A percentile compares a stretch with the other conserved stretches of the same genome.
Evolutionary conservation across 106 monocot genomes (phyloP).

Genomic region (Dendrobium catenatum): DNA sequence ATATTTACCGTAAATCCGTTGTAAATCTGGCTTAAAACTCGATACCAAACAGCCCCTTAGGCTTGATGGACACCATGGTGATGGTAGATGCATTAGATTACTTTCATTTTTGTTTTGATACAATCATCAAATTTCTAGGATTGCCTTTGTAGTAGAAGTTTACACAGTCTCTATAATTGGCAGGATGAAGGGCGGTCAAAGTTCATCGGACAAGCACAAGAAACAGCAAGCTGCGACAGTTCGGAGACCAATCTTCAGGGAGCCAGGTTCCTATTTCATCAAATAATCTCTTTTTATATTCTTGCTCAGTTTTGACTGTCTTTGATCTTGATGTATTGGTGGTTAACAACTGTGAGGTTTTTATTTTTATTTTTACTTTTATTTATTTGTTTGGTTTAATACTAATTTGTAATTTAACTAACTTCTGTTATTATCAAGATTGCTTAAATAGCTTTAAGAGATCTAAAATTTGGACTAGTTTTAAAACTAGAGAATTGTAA

Average conservation of each 20-base stretch:
- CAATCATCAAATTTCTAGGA: neutral
- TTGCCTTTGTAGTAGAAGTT: neutral
- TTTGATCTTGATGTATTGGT: neutral
- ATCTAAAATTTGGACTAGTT: neutral
- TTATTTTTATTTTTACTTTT: neutral
- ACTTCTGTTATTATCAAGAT: neutral
- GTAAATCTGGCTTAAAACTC: too few species aligned
- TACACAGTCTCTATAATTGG: neutral
- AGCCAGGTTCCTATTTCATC: conserved; percentile 2
- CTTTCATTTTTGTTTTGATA: neutral
- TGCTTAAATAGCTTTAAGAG: neutral
- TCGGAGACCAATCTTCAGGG: conserved; percentile 2
- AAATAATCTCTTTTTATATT: neutral
- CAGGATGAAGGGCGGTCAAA: neutral
- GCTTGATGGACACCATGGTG: neutral
- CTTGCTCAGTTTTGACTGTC: neutral
- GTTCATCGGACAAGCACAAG: neutral
- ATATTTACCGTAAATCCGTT: too few species aligned
- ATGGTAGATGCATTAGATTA: neutral
- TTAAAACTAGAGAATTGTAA: neutral
- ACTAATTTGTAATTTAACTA: neutral
- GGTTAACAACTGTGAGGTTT: neutral
- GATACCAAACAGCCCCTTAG: neutral
- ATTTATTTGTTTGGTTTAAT: neutral
- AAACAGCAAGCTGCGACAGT: neutral